Evolutionary conservation across 305 asterid genomes (phyloP).

Genomic region (Fraxinus ornus): DNA sequence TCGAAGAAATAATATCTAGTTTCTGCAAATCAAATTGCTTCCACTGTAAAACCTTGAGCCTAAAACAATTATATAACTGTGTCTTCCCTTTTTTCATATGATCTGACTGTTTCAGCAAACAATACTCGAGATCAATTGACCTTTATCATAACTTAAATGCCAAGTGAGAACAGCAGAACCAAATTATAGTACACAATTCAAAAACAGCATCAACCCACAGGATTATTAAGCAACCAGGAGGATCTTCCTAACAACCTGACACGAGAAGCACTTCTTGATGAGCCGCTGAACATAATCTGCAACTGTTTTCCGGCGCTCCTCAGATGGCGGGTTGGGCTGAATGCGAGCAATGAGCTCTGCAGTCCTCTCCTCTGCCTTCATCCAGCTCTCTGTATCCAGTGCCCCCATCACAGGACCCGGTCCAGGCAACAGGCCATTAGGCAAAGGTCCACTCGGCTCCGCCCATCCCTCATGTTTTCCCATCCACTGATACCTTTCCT

Average conservation of each 20-base stretch:
- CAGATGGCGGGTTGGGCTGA: conserved; percentile 83
- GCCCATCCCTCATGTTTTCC: conserved; percentile 83
- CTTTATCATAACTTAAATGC: conserved; percentile 6
- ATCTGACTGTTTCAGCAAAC: neutral
- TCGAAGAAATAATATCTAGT: neutral
- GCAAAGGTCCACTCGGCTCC: conserved; percentile 66
- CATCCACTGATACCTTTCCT: conserved; percentile 54
- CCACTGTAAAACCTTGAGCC: neutral
- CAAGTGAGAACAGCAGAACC: conserved; percentile 3
- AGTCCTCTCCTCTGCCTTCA: conserved; percentile 84
- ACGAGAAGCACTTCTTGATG: conserved; percentile 79
- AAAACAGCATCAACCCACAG: conserved; percentile 11
- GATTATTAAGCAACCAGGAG: conserved; percentile 9
- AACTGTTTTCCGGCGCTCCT: conserved; percentile 84
- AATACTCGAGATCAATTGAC: neutral
- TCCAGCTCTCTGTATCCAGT: conserved; percentile 74
- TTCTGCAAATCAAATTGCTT: neutral
- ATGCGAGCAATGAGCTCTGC: conserved; percentile 88
- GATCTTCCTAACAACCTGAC: conserved; percentile 65
- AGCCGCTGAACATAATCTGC: conserved; percentile 85
- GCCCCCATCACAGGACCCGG: conserved; percentile 58
- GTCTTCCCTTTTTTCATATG: neutral
- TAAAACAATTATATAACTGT: neutral
- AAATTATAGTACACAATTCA: conserved; percentile 4
- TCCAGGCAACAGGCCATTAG: conserved; percentile 76